Evolutionary conservation across 345 rosid species (phyloP).

Genomic region (Corchorus olitorius): DNA sequence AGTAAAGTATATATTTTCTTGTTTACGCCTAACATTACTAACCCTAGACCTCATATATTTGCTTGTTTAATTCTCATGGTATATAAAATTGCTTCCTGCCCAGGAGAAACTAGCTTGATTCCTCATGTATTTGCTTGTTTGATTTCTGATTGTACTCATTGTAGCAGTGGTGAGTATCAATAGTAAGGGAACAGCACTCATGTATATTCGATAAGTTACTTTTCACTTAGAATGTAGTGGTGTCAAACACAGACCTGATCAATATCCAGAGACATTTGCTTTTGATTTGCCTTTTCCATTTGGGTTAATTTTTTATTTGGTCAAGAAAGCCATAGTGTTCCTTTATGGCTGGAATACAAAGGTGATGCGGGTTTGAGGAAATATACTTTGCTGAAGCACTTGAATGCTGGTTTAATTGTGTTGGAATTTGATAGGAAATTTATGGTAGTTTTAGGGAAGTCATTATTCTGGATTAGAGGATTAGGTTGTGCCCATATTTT

Average conservation of each 20-base stretch:
- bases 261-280: not conserved
- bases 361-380: not conserved
- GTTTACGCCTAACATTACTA: not conserved
- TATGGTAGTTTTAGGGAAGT: not conserved
- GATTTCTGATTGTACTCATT: not conserved
- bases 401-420: constrained; percentile 4
- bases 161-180: not conserved
- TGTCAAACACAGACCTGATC: not conserved
- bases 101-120: too few species aligned
- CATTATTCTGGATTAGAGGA: not conserved
- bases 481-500: not conserved
- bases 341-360: not conserved
- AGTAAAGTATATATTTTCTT: too few species aligned
- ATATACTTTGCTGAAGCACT: not conserved
- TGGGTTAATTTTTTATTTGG: not conserved
- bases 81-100: too few species aligned
- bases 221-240: not conserved
- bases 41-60: not conserved
- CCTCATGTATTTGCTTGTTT: too few species aligned
- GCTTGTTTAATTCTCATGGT: not conserved
- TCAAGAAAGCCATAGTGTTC: not conserved
- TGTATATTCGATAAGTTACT: not conserved
- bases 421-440: not conserved
- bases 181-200: not conserved
- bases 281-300: constrained; percentile 5